Conservation (phyloP, 1,139 yeast genomes). For the Yamadazyma conglobata region DNA sequence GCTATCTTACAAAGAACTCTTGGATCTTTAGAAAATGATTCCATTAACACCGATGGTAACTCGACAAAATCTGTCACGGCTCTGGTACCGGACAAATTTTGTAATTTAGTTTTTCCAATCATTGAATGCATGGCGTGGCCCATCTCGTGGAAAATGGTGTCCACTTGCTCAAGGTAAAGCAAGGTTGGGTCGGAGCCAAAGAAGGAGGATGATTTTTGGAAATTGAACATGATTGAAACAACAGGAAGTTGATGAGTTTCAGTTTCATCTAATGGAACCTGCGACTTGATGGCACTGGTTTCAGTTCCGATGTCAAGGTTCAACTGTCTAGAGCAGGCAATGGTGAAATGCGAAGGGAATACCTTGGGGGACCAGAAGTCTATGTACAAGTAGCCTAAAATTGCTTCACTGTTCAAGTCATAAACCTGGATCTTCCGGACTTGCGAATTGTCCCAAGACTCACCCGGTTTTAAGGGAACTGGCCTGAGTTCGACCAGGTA, state of each 20-base stretch:
- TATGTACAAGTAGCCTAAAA: conserved; percentile 39
- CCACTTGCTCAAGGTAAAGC: conserved; percentile 74
- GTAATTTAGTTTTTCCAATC: conserved; percentile 87
- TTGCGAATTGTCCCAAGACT: conserved; percentile 80
- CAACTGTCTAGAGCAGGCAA: conserved; percentile 78
- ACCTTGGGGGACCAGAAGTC: conserved; percentile 49
- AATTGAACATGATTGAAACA: conserved; percentile 85
- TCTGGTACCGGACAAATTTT: conserved; percentile 91
- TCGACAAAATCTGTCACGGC: conserved; percentile 97
- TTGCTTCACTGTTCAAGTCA: conserved; percentile 24
- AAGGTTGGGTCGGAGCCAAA: conserved; percentile 35
- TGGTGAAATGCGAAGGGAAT: conserved; percentile 90
- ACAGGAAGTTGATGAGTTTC: conserved; percentile 78
- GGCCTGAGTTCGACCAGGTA: conserved; percentile 79
- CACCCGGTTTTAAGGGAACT: conserved; percentile 62
- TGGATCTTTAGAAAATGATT: conserved; percentile 80
- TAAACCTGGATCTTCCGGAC: conserved; percentile 76
- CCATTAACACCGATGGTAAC: conserved; percentile 93
- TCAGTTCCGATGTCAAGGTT: conserved; percentile 31
- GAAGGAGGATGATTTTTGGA: conserved; percentile 36
- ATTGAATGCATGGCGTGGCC: conserved; percentile 99
- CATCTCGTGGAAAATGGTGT: conserved; percentile 96
- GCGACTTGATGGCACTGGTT: conserved; percentile 28
- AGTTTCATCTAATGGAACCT: conserved; percentile 51
- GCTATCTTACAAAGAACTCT: conserved; percentile 74